These are phyloP conservation scores for Boehmeria nivea DNA, from an alignment of 306 rosid species.

Conservation along the genomic window DNA sequence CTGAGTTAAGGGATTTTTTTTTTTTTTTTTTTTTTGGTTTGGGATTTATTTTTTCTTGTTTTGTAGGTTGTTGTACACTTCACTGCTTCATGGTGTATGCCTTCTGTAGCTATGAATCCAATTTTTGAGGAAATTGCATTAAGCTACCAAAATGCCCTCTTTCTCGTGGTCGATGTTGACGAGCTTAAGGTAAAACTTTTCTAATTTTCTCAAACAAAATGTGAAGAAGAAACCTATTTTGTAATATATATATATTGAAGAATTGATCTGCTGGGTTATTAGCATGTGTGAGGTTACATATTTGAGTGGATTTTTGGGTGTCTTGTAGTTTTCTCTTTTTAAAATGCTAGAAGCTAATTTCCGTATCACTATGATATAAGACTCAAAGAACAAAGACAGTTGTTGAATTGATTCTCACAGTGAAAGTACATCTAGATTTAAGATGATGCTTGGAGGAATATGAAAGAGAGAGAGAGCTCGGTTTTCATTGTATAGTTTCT, in stretches of 20 bases:
- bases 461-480: not conserved
- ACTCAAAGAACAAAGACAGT: no score
- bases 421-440: no score
- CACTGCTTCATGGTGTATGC: slow-evolving; percentile 95
- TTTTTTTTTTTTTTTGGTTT: not conserved
- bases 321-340: no score
- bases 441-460: not conserved
- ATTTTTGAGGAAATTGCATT: slow-evolving; percentile 64
- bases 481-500: no score
- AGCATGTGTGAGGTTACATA: not conserved
- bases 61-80: slow-evolving; percentile 76
- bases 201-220: slow-evolving; percentile 6
- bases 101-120: slow-evolving; percentile 84
- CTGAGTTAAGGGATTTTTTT: no score
- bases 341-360: no score
- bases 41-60: slow-evolving; percentile 1
- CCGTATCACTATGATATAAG: no score
- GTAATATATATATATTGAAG: no score
- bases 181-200: slow-evolving; percentile 64
- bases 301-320: no score
- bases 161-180: slow-evolving; percentile 88
- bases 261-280: no score
- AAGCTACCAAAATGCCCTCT: slow-evolving; percentile 52
- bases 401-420: no score
- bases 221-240: not conserved